Evolutionary conservation across 805 yeast species (phyloP), one percentile per base, ranked within the genome.

Genomic region (Candida nemodendra): DNA sequence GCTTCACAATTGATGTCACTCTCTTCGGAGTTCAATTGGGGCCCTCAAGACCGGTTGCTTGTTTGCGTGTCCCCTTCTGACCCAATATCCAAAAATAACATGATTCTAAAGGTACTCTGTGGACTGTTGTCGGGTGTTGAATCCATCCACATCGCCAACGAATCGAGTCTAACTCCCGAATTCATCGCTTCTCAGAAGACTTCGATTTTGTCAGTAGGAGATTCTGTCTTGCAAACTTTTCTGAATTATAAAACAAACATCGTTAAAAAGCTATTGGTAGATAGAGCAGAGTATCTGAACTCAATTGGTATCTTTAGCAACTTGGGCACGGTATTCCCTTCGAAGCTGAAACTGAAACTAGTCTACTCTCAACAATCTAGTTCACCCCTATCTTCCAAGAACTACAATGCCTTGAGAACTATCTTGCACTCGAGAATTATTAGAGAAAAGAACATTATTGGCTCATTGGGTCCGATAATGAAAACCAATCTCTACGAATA

Each of bases 401-500:
- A 49, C 4, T 53, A 50, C 34, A 79, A 74, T 35, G 41, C 52
- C 3, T 37, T 74, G 6, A 66, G 81, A 37, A 66, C 79, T 0
- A 35, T 67, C 2, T 55, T 73, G 4, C 76, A 76, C 2, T 47
- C 77, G 1, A 64, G 87, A 41, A 61, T 80, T 0, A 64, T 83
- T 1, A 57, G 64, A 13, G 89, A 84, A 49, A 58, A 61, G 12
- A 69, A 69, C 13, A 56, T 68, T 24, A 56, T 59, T 26, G 70
- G 70, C 18, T 60, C 76, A 0, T 49, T 78, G 32, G 89, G 90
- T 0, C 79, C 89, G 0, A 44, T 83, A 0, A 49, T 81, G 6
- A 66, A 70, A 28, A 77, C 82, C 1, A 84, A 81, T 51, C 64
- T 72, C 27, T 81, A 63, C 44, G 93, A 84, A 44, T 79, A 78